A percentile compares a stretch with the other conserved stretches of the same genome.
phyloP scores from a whole-genome alignment of 441 rosid genomes.

The Pelargonium myrrhifolium region DNA sequence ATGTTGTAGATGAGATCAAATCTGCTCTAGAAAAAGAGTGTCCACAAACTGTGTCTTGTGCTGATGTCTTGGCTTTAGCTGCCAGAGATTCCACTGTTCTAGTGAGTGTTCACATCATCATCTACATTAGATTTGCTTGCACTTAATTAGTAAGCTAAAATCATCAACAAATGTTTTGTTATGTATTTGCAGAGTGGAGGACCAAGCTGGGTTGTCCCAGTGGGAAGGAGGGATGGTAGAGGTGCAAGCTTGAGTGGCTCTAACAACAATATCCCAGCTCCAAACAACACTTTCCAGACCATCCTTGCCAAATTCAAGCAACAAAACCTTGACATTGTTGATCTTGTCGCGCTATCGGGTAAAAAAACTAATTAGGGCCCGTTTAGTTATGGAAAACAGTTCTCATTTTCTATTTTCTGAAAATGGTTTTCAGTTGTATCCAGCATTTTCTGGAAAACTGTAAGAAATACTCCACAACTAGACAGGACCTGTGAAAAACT shows the following conservation, averaged over 20 bases:
- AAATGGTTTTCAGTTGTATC: too few species aligned
- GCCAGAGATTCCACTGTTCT: conserved; percentile 4
- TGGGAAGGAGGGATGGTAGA: conserved; percentile 5
- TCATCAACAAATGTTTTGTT: neutral
- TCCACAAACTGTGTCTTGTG: neutral
- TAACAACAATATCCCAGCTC: conserved; percentile 6
- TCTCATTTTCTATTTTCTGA: too few species aligned
- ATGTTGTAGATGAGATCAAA: neutral
- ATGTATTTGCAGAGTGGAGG: neutral
- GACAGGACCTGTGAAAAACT: too few species aligned
- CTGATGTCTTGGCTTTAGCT: conserved; percentile 6
- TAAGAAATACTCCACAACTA: too few species aligned
- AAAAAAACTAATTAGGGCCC: neutral
- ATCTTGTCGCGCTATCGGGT: neutral
- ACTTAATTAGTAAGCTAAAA: too few species aligned
- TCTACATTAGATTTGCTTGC: too few species aligned
- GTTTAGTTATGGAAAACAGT: too few species aligned
- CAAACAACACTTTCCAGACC: conserved; percentile 6
- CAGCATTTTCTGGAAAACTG: too few species aligned
- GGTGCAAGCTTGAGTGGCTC: conserved; percentile 11
- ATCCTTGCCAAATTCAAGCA: conserved; percentile 1
- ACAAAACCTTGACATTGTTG: conserved; percentile 7
- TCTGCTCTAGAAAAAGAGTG: conserved; percentile 1
- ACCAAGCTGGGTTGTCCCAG: neutral
- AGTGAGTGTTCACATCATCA: neutral